Percentiles rank a stretch among this genome's conserved stretches.
Conservation (phyloP, 1,284 basidiomycete genomes). For the Lignosus rhinocerotis region DNA sequence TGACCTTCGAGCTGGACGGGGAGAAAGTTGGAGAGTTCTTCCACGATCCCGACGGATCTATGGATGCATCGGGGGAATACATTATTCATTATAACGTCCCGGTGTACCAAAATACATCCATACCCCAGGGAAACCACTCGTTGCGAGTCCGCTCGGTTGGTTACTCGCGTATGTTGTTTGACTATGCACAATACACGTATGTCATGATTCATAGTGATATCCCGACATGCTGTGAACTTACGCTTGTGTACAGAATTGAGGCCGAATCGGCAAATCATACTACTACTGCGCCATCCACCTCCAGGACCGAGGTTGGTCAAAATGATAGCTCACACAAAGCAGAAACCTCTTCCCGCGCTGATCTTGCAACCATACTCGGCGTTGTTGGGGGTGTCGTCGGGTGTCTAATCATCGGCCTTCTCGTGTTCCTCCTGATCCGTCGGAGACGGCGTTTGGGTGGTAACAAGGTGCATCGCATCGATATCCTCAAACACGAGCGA, state of each 20-base stretch:
- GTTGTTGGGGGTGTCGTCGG: slow-evolving; percentile 1
- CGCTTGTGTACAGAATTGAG: slow-evolving; percentile 1
- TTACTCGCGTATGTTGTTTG: slow-evolving; percentile 17
- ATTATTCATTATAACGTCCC: slow-evolving; percentile 10
- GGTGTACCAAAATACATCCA: slow-evolving; percentile 12
- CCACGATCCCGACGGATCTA: slow-evolving; percentile 9
- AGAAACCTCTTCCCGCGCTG: neutral
- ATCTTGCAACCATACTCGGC: neutral
- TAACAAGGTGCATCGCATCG: neutral
- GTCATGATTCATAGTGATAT: neutral
- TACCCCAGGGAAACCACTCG: slow-evolving; percentile 13
- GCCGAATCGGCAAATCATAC: slow-evolving; percentile 1
- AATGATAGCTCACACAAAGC: neutral
- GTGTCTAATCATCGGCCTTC: neutral
- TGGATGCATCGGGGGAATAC: slow-evolving; percentile 1
- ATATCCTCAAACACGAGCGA: slow-evolving; percentile 1
- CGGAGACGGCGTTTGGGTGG: neutral
- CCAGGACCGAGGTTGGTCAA: neutral
- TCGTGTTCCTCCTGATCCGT: slow-evolving; percentile 4
- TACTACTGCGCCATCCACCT: neutral
- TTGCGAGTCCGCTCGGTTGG: slow-evolving; percentile 17
- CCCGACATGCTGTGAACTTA: neutral
- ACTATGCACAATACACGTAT: slow-evolving; percentile 23
- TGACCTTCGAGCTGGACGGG: slow-evolving; percentile 19
- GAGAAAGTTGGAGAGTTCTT: slow-evolving; percentile 9